Evolutionary conservation across 495 filamentous ascomycete species (phyloP).

Genomic region (Annulohypoxylon bovei): DNA sequence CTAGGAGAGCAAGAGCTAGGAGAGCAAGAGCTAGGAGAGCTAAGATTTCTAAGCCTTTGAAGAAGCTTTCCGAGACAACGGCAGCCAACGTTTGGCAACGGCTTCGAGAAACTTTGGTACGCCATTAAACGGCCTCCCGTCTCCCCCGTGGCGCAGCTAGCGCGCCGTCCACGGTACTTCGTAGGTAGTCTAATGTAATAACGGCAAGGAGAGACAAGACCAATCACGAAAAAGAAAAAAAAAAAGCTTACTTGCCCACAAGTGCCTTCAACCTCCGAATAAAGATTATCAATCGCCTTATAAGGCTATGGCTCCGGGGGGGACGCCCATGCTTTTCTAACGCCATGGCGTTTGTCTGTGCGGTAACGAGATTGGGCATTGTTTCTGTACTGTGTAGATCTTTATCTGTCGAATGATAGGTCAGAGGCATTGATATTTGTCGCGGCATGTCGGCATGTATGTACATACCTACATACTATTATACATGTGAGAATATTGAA

Average conservation of each 20-base stretch:
- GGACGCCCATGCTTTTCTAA: neutral
- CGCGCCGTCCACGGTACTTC: neutral
- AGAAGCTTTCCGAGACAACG: constrained; percentile 3
- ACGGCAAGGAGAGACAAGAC: neutral
- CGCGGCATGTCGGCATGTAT: neutral
- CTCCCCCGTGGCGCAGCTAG: neutral
- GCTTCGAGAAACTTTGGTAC: constrained; percentile 13
- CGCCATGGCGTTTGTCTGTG: constrained; percentile 1
- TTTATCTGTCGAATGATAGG: neutral
- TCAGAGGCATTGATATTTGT: neutral
- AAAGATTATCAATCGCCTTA: constrained; percentile 11
- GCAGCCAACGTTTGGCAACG: neutral
- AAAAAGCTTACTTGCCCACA: neutral
- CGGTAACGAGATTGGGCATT: neutral
- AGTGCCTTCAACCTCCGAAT: neutral
- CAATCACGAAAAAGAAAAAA: neutral
- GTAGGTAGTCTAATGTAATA: neutral
- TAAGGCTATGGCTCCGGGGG: neutral
- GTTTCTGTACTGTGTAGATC: neutral
- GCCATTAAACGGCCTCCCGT: neutral
- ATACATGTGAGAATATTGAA: neutral
- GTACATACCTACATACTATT: neutral
- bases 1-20: neutral
- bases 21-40: neutral
- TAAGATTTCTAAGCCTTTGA: neutral